Evolutionary conservation across 139 green algal species (phyloP), one percentile per base, ranked within the genome.

Genomic region (Coelastrella sp.): DNA sequence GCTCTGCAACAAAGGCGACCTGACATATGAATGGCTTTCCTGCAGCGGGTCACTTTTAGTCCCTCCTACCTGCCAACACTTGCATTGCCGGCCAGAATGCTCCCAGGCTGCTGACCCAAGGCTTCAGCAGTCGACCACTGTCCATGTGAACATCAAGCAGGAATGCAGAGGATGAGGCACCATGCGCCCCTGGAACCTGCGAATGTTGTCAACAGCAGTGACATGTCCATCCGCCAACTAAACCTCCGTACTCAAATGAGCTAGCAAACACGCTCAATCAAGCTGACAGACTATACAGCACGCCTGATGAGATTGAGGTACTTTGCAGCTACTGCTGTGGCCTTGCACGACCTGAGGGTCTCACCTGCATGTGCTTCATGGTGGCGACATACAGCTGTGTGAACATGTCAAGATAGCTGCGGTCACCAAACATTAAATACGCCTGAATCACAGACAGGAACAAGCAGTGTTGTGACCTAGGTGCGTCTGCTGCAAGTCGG

Each of bases 31-130:
- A 17, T 73, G 65, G 49, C 88, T 98, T 95, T 10, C 96, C 96
- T 94, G 90, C 7, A 78, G 72, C 72, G 10, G 20, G 12, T 78
- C 12, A 25, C 19, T 78, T 9, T 25, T 6, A 25, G 74, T 8
- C 74, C 24, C 82, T 49, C 90, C 70, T 60, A 93, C 94, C 94
- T 85, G 89, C 89, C 61, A 98, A 92, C 20, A 94, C 96, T 85
- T 96, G 95, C 92, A 99, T 94, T 90, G 95, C 97, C 7, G 97
- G 97, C 96, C 96, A 99, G 94, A 99, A 99, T 22, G 97, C 97
- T 8, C 91, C 94, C 63, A 99, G 90, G 25, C 90, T 94, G 89
- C 93, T 97, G 12, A 99, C 93, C 88, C 94, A 98, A 17, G 94
- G 92, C 72, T 93, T 91, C 22, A 93, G n/a, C 27, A 97, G 74